phyloP scores from a whole-genome alignment of 2,329 filamentous ascomycete genomes.

The Aspergillus sojae region DNA sequence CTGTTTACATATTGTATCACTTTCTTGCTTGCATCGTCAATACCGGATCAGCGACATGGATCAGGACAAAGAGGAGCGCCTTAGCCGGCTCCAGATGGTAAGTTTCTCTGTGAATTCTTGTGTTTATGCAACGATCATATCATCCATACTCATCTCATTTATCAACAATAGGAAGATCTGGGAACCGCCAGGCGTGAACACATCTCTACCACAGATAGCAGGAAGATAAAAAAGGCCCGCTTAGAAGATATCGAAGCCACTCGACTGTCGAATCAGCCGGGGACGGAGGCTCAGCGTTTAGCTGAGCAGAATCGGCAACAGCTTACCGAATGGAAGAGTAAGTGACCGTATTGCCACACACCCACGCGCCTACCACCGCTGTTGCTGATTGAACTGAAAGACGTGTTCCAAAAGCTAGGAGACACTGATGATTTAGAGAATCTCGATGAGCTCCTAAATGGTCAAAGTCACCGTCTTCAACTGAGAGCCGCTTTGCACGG shows the following conservation, averaged over 20 bases:
- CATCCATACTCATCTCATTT: slow-evolving; percentile 1
- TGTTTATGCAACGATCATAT: not conserved
- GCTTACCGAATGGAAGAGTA: slow-evolving; percentile 39
- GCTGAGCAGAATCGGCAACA: slow-evolving; percentile 28
- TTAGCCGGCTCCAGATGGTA: slow-evolving; percentile 36
- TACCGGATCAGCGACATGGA: slow-evolving; percentile 15
- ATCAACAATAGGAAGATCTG: slow-evolving; percentile 37
- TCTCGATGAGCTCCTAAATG: slow-evolving; percentile 37
- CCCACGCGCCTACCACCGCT: not conserved
- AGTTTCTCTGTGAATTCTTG: not conserved
- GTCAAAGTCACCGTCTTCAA: slow-evolving; percentile 41
- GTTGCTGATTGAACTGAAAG: slow-evolving; percentile 27
- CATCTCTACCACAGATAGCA: slow-evolving; percentile 37
- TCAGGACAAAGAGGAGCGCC: slow-evolving; percentile 18
- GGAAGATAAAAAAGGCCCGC: slow-evolving; percentile 13
- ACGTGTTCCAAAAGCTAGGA: slow-evolving; percentile 30
- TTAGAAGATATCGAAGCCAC: slow-evolving; percentile 31
- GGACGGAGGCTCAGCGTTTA: slow-evolving; percentile 30
- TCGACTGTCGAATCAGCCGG: slow-evolving; percentile 33
- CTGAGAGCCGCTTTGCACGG: slow-evolving; percentile 27
- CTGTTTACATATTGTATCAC: not conserved
- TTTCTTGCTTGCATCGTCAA: not conserved
- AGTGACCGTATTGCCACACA: slow-evolving; percentile 8
- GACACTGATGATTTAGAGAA: slow-evolving; percentile 34
- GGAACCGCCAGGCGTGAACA: slow-evolving; percentile 39